These are phyloP conservation scores for Peronosclerospora sorghi DNA, from an alignment of 352 stramenopile species.

Conservation along the genomic window DNA sequence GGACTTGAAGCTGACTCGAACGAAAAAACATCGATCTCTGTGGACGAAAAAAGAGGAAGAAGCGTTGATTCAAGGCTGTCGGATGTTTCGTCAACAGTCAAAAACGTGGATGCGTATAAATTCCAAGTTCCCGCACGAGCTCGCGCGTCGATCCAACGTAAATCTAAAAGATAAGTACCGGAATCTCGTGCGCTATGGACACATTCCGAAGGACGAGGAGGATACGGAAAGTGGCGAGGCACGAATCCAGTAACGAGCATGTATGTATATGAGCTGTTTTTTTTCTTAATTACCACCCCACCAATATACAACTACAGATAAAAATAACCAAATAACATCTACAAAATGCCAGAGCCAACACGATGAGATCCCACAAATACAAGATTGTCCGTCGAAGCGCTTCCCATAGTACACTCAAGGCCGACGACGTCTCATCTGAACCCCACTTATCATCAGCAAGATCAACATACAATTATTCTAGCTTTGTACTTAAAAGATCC, in stretches of 20 bases:
- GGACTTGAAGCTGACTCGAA: no score
- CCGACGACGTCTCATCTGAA: slow-evolving; percentile 71
- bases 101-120: slow-evolving; percentile 71
- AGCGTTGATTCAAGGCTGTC: slow-evolving; percentile 47
- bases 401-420: slow-evolving; percentile 64
- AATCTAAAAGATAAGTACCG: slow-evolving; percentile 82
- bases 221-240: slow-evolving; percentile 1
- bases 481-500: slow-evolving; percentile 49
- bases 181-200: slow-evolving; percentile 46
- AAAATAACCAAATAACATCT: no score
- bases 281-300: no score
- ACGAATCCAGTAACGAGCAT: no score
- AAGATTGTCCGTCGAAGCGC: slow-evolving; percentile 57
- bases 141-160: slow-evolving; percentile 51
- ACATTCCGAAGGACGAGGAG: slow-evolving; percentile 15
- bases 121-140: slow-evolving; percentile 29
- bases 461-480: slow-evolving; percentile 81
- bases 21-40: slow-evolving; percentile 22
- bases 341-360: slow-evolving; percentile 51
- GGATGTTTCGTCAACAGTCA: slow-evolving; percentile 30
- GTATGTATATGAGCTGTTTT: no score
- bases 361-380: slow-evolving; percentile 55
- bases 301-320: no score
- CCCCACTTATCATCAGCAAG: slow-evolving; percentile 83
- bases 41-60: slow-evolving; percentile 48